Base-by-base conservation (phyloP, 495 filamentous ascomycete genomes). In the Lentithecium fluviatile region DNA sequence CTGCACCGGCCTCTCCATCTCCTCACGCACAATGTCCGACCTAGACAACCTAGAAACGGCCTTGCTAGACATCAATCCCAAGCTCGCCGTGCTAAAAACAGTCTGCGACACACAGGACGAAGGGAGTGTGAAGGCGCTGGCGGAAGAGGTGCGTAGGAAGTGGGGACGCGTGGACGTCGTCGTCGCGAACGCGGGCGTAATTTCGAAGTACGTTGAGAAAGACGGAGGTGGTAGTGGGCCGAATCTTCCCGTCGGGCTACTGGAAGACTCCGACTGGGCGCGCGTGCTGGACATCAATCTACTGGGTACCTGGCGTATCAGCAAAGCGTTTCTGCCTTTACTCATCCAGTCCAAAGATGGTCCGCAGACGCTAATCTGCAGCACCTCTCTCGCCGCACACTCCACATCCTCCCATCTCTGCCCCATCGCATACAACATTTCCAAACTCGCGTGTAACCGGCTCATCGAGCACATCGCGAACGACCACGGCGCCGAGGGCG, bases 281-380 rank as follows among this genome's bases (percentile, higher is more conserved):
- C 60, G 67, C 6, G 68, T 70, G 7, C 64, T 64, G 36, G 47
- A 69, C 19, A 66, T 64, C 45, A 72, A 72, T 45, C 32, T 70
- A 17, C 34, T 58, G 12, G 70, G 70, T 10, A 57, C 53, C 2
- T 62, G 50, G 54, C 34, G 58, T 19, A 38, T 67, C 1, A 52
- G 59, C 13, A 58, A 62, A 37, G 40, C 54, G 12, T 69, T 72
- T 19, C 12, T 67, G 26, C 68, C 70, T 6, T 55, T 66, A 2
- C 38, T 71, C 0, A 24, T 58, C 10, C 52, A 43, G 2, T 60
- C 65, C 13, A 49, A 45, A 19, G 56, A 62, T 45, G 69, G 67
- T 4, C 19, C 57, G n/a, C 49, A 69, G 48, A 62, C 64, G 25
- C 56, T 68, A n/a, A 57, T 71, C 21, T 40, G 55, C 13, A 64